Base-by-base conservation (phyloP, 306 rosid genomes). In the Hippophae tibetana region DNA sequence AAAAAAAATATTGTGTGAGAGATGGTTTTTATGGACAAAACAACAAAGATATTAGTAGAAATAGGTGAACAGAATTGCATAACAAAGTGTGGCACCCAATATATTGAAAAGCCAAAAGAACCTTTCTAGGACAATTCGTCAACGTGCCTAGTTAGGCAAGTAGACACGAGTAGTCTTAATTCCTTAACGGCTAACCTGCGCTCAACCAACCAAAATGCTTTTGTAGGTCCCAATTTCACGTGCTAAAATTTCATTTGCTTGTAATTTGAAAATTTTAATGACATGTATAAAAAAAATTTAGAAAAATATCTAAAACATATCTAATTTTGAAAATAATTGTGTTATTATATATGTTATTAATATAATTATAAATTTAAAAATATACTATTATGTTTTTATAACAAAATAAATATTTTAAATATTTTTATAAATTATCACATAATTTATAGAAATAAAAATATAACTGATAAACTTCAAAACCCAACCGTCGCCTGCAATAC, bases 71-170 rank as follows among this genome's bases (percentile, higher is more conserved):
- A 11, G 48, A 13, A 23, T 27, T 12, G 8, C 47, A 12, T 10
- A 27, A 31, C 38, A 31, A 31, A 31, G 5, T 31, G 5, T 3
- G 51, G 45, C 40, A 51, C 52, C 52, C 48, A 13, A 48, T 13
- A 46, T 10, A 12, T 44, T 56, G 43, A 64, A 45, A 14, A 45
- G 14, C 14, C 42, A 5, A 13, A 63, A 57, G 9, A 51, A 51
- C 72, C 71, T 74, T 63, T 74, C 46, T 43, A 7, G 64, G 66
- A 74, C 63, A 54, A 18, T 42, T 62, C 50, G 67, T 62, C 79
- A 65, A 75, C 53, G 54, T 46, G 52, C 61, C 52, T 42, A 53
- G 61, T 60, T 43, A 31, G 38, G 38, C 38, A 2, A 31, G 38
- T 31, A 31, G 38, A 31, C 45, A 45, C 42, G n/a, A 18, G 23